These are phyloP conservation scores for Metarhizium guizhouense DNA, from an alignment of 2,329 filamentous ascomycete species.

Conservation along the genomic window DNA sequence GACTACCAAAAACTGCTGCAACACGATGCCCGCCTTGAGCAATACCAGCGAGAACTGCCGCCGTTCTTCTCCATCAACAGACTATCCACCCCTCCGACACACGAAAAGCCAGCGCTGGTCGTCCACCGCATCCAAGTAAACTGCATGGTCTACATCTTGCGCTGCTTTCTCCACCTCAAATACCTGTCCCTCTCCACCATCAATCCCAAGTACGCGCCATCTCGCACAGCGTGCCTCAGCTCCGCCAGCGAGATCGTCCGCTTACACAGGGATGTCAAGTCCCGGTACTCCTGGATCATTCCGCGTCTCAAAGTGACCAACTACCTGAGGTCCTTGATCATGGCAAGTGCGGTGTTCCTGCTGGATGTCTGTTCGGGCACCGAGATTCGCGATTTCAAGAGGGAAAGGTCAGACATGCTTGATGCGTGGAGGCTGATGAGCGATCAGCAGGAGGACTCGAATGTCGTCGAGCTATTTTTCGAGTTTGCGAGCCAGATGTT, in stretches of 20 bases:
- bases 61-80: background rate
- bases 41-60: conserved; percentile 4
- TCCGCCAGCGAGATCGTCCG: conserved; percentile 4
- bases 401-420: conserved; percentile 2
- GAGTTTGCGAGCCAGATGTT: conserved; percentile 4
- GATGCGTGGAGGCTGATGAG: conserved; percentile 2
- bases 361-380: conserved; percentile 3
- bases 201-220: background rate
- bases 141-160: conserved; percentile 2
- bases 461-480: conserved; percentile 4
- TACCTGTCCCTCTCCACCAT: conserved; percentile 1
- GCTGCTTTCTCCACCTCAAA: conserved; percentile 3
- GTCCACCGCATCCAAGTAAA: conserved; percentile 4
- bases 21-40: background rate
- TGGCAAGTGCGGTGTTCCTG: conserved; percentile 3
- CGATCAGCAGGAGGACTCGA: conserved; percentile 2
- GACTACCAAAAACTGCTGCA: conserved; percentile 1
- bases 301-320: background rate
- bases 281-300: conserved; percentile 1
- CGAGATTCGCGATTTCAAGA: background rate
- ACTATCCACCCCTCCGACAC: background rate
- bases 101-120: background rate
- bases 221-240: background rate
- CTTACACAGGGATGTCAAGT: conserved; percentile 1
- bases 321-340: background rate